phyloP scores from a whole-genome alignment of 495 filamentous ascomycete genomes.

The Usnea hakonensis region DNA sequence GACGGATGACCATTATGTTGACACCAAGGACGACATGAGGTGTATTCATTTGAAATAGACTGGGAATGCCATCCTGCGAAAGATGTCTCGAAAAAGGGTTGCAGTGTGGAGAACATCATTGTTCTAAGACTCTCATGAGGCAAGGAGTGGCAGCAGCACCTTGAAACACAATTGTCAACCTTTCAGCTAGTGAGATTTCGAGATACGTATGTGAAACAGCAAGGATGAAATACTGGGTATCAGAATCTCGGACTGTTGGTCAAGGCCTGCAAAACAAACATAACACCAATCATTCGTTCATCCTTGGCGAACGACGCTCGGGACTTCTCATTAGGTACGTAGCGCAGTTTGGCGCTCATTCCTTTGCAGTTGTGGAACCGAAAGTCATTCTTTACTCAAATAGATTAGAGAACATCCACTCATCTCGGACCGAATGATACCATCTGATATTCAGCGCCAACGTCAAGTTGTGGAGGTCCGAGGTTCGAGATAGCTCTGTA shows the following conservation, averaged over 20 bases:
- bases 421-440: too few species aligned
- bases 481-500: background rate
- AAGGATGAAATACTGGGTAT: too few species aligned
- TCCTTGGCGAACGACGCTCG: background rate
- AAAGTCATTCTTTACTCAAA: too few species aligned
- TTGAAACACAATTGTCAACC: background rate
- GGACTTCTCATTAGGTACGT: background rate
- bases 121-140: background rate
- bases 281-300: background rate
- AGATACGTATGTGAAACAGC: background rate
- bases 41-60: background rate
- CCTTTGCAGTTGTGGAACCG: background rate
- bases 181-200: background rate
- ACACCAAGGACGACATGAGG: background rate
- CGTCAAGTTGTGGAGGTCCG: background rate
- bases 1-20: background rate
- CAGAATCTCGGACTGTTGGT: background rate
- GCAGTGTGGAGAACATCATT: background rate
- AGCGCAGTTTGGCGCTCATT: background rate
- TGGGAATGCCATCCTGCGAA: background rate
- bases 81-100: background rate
- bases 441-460: too few species aligned
- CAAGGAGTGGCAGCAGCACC: background rate
- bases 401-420: too few species aligned
- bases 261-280: background rate